Conservation (phyloP, 495 filamentous ascomycete genomes). For the Barbatosphaeria neglecta region DNA sequence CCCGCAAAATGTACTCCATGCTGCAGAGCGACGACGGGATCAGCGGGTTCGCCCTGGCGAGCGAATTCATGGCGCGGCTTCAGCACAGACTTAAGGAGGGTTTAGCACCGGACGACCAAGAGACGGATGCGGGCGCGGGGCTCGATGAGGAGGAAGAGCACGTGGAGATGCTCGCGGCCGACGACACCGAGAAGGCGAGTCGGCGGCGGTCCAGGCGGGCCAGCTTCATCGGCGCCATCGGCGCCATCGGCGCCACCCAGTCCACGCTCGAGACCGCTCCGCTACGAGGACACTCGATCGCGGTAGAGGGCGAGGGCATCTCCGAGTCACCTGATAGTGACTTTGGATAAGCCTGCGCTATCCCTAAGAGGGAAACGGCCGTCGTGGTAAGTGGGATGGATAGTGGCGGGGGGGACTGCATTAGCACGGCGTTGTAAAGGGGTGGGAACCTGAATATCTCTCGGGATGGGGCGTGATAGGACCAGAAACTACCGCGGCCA, state of each 20-base stretch:
- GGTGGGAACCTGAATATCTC: no score
- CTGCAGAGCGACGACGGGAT: conserved; percentile 45
- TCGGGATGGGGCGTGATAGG: background rate
- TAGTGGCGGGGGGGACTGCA: background rate
- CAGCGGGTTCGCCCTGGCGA: conserved; percentile 40
- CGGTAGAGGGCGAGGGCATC: background rate
- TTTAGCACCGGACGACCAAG: conserved; percentile 18
- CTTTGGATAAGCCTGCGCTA: background rate
- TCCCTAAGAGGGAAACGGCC: background rate
- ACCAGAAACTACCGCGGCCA: no score
- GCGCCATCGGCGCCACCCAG: conserved; percentile 13
- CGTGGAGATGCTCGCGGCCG: conserved; percentile 37
- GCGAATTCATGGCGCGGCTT: conserved; percentile 54
- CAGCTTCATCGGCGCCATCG: conserved; percentile 31
- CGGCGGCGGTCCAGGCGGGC: conserved; percentile 23
- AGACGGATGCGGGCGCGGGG: conserved; percentile 24
- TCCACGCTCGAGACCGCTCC: conserved; percentile 37
- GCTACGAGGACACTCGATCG: conserved; percentile 8
- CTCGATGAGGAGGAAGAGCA: conserved; percentile 27
- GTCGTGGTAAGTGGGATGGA: background rate
- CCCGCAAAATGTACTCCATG: conserved; percentile 53
- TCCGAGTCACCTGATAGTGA: background rate
- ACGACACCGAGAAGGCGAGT: conserved; percentile 47
- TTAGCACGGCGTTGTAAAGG: background rate
- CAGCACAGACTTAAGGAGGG: conserved; percentile 46